Conservation (phyloP, 495 filamentous ascomycete species). For the Podospora didyma region DNA sequence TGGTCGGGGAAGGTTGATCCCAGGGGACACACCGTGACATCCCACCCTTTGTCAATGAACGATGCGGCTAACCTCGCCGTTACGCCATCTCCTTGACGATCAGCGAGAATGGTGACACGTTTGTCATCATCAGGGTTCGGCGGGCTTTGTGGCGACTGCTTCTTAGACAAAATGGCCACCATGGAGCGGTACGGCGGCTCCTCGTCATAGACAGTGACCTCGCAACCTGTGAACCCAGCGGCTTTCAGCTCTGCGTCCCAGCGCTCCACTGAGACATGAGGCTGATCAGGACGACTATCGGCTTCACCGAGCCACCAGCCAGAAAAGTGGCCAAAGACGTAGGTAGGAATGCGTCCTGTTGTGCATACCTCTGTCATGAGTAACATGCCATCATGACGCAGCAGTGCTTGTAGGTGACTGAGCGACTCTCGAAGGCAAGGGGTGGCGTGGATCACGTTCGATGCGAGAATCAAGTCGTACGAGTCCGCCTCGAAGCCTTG, state of each 20-base stretch:
- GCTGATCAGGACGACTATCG: constrained; percentile 37
- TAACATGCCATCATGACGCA: constrained; percentile 38
- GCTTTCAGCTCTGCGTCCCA: constrained; percentile 42
- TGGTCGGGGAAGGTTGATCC: constrained; percentile 5
- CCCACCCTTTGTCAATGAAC: background rate
- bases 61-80: background rate
- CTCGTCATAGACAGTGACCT: constrained; percentile 23
- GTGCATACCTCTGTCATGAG: constrained; percentile 35
- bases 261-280: constrained; percentile 9
- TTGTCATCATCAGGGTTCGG: background rate
- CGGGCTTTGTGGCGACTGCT: background rate
- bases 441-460: constrained; percentile 51
- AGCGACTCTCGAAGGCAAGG: constrained; percentile 29
- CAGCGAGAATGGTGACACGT: constrained; percentile 9
- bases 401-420: constrained; percentile 26
- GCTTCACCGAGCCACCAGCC: constrained; percentile 31
- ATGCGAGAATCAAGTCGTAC: constrained; percentile 54
- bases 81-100: background rate
- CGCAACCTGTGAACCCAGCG: constrained; percentile 44
- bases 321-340: constrained; percentile 38
- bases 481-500: constrained; percentile 46
- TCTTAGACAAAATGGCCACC: constrained; percentile 10
- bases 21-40: background rate
- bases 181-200: constrained; percentile 9
- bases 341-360: constrained; percentile 19